Conservation (phyloP, 2,329 filamentous ascomycete species). For the Cladosporium sp. region DNA sequence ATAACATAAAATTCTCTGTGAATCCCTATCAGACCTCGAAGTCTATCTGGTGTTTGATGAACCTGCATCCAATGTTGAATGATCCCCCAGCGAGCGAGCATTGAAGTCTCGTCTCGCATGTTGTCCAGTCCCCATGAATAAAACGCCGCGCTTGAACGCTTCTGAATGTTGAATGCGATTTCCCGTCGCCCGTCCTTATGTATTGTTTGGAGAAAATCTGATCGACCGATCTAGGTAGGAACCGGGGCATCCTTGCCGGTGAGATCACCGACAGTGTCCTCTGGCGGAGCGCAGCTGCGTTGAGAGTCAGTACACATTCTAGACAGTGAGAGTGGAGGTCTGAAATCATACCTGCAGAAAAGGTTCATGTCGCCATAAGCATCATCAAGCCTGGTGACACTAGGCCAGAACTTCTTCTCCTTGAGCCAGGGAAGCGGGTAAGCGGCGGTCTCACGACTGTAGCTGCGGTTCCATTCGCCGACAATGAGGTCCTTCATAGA, state of each 20-base stretch:
- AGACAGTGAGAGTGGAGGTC: too few relatives aligned
- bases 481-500: constrained; percentile 71
- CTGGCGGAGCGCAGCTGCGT: constrained; percentile 66
- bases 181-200: neutral
- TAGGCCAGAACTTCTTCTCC: constrained; percentile 98
- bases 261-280: constrained; percentile 40
- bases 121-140: neutral
- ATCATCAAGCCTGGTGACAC: constrained; percentile 79
- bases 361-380: constrained; percentile 85
- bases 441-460: constrained; percentile 73
- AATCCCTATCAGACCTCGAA: too few relatives aligned
- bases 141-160: constrained; percentile 16
- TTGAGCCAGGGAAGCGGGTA: constrained; percentile 76
- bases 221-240: constrained; percentile 21
- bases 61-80: too few relatives aligned
- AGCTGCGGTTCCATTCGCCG: constrained; percentile 74
- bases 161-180: constrained; percentile 12
- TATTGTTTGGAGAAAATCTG: neutral
- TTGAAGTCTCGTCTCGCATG: neutral
- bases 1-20: too few relatives aligned
- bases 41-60: too few relatives aligned
- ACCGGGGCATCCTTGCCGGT: constrained; percentile 28
- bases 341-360: constrained; percentile 63
- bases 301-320: neutral
- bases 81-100: too few relatives aligned